These are phyloP conservation scores for Emergomyces orientalis DNA, from an alignment of 2,329 filamentous ascomycete genomes.

Conservation along the genomic window DNA sequence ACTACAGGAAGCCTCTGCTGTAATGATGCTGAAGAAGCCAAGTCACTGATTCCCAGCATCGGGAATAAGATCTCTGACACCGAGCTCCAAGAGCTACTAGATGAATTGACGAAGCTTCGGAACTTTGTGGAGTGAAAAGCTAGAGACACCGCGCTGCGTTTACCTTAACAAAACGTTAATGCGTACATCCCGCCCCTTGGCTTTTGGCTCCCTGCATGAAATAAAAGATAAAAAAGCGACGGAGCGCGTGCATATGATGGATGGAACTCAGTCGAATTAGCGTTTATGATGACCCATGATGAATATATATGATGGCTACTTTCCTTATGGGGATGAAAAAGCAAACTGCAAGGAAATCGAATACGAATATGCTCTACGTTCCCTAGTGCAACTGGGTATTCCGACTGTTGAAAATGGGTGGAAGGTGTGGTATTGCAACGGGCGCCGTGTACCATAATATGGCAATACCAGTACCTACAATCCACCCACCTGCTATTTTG, in stretches of 20 bases:
- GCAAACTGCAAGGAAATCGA: neutral
- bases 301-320: neutral
- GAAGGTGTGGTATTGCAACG: neutral
- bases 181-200: neutral
- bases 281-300: neutral
- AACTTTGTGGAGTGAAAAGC: conserved; percentile 34
- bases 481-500: neutral
- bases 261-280: neutral
- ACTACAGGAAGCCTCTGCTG: conserved; percentile 74
- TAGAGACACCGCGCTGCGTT: neutral
- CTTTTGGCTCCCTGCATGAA: neutral
- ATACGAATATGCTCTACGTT: neutral
- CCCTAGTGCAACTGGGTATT: neutral
- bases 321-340: neutral
- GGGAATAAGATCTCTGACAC: conserved; percentile 84
- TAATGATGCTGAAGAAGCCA: conserved; percentile 87
- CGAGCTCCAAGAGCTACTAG: conserved; percentile 75
- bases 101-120: conserved; percentile 79
- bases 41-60: conserved; percentile 84
- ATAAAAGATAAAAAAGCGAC: neutral
- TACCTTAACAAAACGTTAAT: neutral
- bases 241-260: neutral
- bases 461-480: neutral
- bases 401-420: neutral
- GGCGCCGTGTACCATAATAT: neutral